These are phyloP conservation scores for Camptophora hylomeconis DNA, from an alignment of 2,329 filamentous ascomycete species.

Conservation along the genomic window DNA sequence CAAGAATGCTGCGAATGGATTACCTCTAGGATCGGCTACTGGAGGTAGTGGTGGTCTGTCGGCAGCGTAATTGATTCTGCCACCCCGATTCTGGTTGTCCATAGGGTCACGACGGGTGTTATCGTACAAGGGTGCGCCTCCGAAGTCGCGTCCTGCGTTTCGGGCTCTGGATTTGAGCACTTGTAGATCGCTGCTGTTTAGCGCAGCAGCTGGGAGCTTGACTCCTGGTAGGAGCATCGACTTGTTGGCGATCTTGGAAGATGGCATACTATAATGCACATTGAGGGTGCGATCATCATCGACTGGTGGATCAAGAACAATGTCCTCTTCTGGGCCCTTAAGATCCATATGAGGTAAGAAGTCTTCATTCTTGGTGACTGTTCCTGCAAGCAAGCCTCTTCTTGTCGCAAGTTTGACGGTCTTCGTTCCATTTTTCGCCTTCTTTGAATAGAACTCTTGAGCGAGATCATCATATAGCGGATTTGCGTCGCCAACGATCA, in stretches of 20 bases:
- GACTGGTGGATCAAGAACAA: constrained; percentile 54
- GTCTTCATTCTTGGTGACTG: constrained; percentile 64
- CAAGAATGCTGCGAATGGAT: constrained; percentile 35
- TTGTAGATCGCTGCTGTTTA: constrained; percentile 66
- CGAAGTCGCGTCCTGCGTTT: constrained; percentile 54
- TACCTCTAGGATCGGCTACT: constrained; percentile 18
- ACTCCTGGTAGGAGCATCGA: constrained; percentile 86
- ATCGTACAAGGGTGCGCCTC: constrained; percentile 50
- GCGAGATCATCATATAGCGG: constrained; percentile 76
- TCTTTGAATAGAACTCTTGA: constrained; percentile 83
- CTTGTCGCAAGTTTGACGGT: constrained; percentile 62
- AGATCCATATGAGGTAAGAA: constrained; percentile 77
- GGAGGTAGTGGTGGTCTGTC: constrained; percentile 16
- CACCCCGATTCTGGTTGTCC: constrained; percentile 17
- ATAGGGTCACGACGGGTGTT: constrained; percentile 24
- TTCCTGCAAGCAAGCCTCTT: constrained; percentile 63
- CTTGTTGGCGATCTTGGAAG: constrained; percentile 62
- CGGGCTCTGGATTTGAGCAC: constrained; percentile 53
- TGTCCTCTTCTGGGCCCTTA: constrained; percentile 61
- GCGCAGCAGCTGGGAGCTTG: constrained; percentile 54
- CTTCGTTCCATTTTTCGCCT: constrained; percentile 43
- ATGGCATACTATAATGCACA: constrained; percentile 75
- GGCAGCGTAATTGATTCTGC: constrained; percentile 41
- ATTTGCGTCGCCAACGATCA: constrained; percentile 74
- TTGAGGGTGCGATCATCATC: constrained; percentile 82